Evolutionary conservation across 139 green algal species (phyloP).

Genomic region (Auxenochlorella protothecoides): DNA sequence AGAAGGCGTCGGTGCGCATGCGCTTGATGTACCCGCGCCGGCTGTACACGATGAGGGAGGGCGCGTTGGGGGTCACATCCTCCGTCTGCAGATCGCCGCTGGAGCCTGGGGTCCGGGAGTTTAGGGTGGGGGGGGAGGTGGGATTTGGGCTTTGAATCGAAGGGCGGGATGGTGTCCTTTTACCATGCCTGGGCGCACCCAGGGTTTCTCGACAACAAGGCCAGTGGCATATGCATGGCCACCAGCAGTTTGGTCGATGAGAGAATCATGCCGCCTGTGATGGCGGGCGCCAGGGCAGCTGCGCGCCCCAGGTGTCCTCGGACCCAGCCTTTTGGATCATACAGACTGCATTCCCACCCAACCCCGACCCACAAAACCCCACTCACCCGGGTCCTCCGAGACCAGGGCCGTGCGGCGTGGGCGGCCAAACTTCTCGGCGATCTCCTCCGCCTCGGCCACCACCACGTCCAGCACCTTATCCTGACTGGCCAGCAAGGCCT

Average conservation of each 20-base stretch:
- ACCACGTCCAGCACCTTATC: constrained; percentile 47
- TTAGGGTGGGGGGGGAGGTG: neutral
- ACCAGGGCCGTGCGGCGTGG: constrained; percentile 41
- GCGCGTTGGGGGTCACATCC: constrained; percentile 52
- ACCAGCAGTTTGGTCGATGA: too few relatives aligned
- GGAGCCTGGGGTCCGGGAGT: neutral
- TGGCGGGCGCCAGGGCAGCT: too few relatives aligned
- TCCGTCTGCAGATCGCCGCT: constrained; percentile 19
- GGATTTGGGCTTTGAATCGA: neutral
- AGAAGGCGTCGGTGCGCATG: constrained; percentile 56
- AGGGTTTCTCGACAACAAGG: too few relatives aligned
- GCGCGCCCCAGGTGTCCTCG: too few relatives aligned
- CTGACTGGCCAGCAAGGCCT: constrained; percentile 37
- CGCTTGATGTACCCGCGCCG: constrained; percentile 80
- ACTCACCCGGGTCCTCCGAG: constrained; percentile 5
- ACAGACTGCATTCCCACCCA: too few relatives aligned
- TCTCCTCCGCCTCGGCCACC: constrained; percentile 46
- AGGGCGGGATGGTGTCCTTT: too few relatives aligned
- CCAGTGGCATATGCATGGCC: too few relatives aligned
- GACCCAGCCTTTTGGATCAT: too few relatives aligned
- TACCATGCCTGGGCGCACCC: too few relatives aligned
- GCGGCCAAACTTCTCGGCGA: constrained; percentile 48
- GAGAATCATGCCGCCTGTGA: too few relatives aligned
- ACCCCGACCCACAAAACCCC: neutral
- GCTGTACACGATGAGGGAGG: constrained; percentile 54